Percentiles rank a stretch among this genome's conserved stretches.
Conservation (phyloP, 768 basidiomycete genomes). For the Mycena belliarum region DNA sequence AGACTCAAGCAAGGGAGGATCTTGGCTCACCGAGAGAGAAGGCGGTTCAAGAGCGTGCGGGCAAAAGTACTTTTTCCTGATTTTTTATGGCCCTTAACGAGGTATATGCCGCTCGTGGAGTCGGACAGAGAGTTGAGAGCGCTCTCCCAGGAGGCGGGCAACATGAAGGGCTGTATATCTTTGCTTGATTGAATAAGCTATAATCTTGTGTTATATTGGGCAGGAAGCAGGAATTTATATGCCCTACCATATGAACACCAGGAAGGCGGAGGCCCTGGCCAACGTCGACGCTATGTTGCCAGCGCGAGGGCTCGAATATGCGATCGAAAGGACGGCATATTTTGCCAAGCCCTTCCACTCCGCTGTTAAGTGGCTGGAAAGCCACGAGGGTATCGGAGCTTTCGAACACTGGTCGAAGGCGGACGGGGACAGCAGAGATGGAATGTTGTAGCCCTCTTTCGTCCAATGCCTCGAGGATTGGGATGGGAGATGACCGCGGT, state of each 20-base stretch:
- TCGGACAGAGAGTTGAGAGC: slow-evolving; percentile 32
- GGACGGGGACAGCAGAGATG: slow-evolving; percentile 19
- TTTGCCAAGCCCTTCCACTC: slow-evolving; percentile 65
- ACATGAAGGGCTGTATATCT: slow-evolving; percentile 38
- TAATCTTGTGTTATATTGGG: background rate
- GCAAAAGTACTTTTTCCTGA: slow-evolving; percentile 91
- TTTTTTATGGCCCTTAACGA: slow-evolving; percentile 86
- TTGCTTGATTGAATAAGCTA: slow-evolving; percentile 40
- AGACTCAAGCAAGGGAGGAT: background rate
- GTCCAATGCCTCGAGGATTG: slow-evolving; percentile 38
- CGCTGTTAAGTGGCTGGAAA: slow-evolving; percentile 57
- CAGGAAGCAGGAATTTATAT: background rate
- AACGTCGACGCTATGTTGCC: slow-evolving; percentile 35
- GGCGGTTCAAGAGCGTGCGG: slow-evolving; percentile 66
- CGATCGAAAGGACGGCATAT: slow-evolving; percentile 65
- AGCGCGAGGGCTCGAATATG: slow-evolving; percentile 57
- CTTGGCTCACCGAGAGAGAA: slow-evolving; percentile 55
- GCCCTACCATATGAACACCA: slow-evolving; percentile 49
- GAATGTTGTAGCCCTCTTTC: slow-evolving; percentile 7
- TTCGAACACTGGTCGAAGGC: slow-evolving; percentile 20
- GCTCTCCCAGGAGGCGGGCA: slow-evolving; percentile 40
- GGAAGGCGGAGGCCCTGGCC: slow-evolving; percentile 46
- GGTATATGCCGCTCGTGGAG: slow-evolving; percentile 39
- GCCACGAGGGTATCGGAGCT: slow-evolving; percentile 45
- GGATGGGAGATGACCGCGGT: slow-evolving; percentile 78